phyloP scores from a whole-genome alignment of 2,329 filamentous ascomycete species.

The Monilinia aucupariae region DNA sequence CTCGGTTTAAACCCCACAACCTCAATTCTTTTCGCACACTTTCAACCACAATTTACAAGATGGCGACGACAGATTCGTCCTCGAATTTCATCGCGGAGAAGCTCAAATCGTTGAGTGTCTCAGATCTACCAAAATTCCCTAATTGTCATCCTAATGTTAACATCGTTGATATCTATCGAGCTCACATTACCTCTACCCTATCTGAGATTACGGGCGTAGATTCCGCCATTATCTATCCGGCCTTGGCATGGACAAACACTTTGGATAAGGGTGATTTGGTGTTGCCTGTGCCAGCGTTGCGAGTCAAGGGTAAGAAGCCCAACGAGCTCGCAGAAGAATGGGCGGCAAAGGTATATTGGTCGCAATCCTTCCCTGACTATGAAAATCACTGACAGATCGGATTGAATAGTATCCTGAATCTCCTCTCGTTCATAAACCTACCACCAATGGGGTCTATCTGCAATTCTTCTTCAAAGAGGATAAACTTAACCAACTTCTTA shows the following conservation, averaged over 20 bases:
- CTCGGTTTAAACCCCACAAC: conserved; percentile 17
- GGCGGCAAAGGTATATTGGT: conserved; percentile 48
- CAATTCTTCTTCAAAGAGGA: conserved; percentile 75
- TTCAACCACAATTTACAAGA: conserved; percentile 22
- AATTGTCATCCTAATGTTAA: conserved; percentile 63
- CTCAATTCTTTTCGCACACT: conserved; percentile 20
- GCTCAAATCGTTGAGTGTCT: conserved; percentile 30
- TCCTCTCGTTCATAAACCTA: conserved; percentile 65
- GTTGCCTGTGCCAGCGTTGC: conserved; percentile 71
- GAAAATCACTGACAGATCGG: conserved; percentile 17
- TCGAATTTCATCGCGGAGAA: conserved; percentile 23
- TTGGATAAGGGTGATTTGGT: conserved; percentile 80
- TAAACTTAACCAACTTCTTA: conserved; percentile 58
- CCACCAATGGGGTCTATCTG: conserved; percentile 62
- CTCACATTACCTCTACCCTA: conserved; percentile 66
- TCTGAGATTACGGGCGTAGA: conserved; percentile 66
- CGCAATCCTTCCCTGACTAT: background rate
- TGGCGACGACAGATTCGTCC: conserved; percentile 26
- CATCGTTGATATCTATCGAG: conserved; percentile 73
- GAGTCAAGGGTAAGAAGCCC: conserved; percentile 67
- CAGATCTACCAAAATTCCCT: conserved; percentile 40
- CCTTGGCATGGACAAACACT: conserved; percentile 71
- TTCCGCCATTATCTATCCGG: conserved; percentile 63
- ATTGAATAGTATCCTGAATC: conserved; percentile 59
- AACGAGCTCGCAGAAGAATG: conserved; percentile 57